Conservation (phyloP, 257 asterid species). For the Fraxinus excelsior region DNA sequence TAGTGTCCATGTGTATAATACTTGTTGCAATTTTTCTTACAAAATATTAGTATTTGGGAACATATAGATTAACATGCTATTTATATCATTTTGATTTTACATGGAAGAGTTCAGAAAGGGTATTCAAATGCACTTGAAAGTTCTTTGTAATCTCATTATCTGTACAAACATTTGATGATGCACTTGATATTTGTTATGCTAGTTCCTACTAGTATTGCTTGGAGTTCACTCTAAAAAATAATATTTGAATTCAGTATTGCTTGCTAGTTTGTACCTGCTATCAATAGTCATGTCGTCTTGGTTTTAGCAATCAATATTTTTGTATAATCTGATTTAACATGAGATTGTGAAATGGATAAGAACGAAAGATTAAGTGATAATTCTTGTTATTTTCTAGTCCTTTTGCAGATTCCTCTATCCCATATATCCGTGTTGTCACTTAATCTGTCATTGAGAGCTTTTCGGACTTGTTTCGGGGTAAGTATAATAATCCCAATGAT, state of each 20-base stretch:
- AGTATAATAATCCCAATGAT: conserved; percentile 58
- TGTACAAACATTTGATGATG: neutral
- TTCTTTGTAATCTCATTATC: neutral
- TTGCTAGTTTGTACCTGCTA: neutral
- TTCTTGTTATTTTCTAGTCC: conserved; percentile 24
- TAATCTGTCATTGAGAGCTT: conserved; percentile 93
- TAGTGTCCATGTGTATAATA: too few species aligned
- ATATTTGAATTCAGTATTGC: neutral
- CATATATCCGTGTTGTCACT: conserved; percentile 97
- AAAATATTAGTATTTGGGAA: too few species aligned
- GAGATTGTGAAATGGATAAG: conserved; percentile 15
- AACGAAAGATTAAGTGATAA: conserved; percentile 23
- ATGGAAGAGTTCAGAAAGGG: neutral
- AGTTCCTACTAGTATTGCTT: neutral
- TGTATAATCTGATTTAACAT: conserved; percentile 1
- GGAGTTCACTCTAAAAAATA: neutral
- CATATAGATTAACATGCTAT: neutral
- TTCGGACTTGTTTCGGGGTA: conserved; percentile 83
- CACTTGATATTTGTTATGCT: neutral
- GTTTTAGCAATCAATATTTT: neutral
- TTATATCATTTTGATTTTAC: neutral
- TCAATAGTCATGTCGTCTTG: neutral
- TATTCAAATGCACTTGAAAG: neutral
- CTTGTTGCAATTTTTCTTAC: too few species aligned
- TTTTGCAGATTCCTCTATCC: conserved; percentile 91